Percentiles rank a stretch among this genome's conserved stretches.
phyloP scores from a whole-genome alignment of 2,329 filamentous ascomycete genomes.

The Aspergillus udagawae region DNA sequence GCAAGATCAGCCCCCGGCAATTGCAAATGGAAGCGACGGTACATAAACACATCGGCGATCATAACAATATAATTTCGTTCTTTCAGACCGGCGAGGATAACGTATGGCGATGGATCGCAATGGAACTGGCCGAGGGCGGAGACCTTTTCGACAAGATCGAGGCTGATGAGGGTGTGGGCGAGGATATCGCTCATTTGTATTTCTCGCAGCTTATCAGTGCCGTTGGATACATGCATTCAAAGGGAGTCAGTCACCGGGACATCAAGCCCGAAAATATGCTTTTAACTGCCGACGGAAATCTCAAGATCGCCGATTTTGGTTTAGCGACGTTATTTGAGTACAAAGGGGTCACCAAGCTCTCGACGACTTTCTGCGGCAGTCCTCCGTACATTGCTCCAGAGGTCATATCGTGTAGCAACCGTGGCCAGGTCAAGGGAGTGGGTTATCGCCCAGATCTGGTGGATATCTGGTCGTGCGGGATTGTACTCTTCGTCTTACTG shows the following conservation, averaged over 20 bases:
- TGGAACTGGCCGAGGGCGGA: constrained; percentile 93
- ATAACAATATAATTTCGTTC: constrained; percentile 92
- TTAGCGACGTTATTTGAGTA: constrained; percentile 92
- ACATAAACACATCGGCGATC: constrained; percentile 81
- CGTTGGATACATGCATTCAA: constrained; percentile 92
- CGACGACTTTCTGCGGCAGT: constrained; percentile 87
- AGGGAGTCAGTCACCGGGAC: constrained; percentile 88
- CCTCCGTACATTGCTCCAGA: constrained; percentile 97
- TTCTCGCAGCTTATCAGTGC: constrained; percentile 88
- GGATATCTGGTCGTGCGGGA: constrained; percentile 96
- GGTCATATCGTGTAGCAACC: constrained; percentile 58
- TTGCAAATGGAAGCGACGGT: constrained; percentile 87
- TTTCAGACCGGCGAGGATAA: constrained; percentile 81
- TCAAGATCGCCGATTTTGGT: constrained; percentile 96
- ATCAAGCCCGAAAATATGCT: constrained; percentile 95
- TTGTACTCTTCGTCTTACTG: constrained; percentile 93
- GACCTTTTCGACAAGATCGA: constrained; percentile 99
- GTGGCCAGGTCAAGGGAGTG: constrained; percentile 45
- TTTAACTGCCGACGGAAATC: constrained; percentile 73
- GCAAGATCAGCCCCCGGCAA: constrained; percentile 83
- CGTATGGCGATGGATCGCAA: constrained; percentile 94
- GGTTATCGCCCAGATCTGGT: constrained; percentile 66
- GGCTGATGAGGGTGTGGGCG: constrained; percentile 87
- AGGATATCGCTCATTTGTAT: constrained; percentile 95
- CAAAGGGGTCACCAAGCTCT: constrained; percentile 75